Percentiles rank a stretch among this genome's conserved stretches.
Evolutionary conservation across 192 early-diverging fungal species (phyloP).

Genomic region (Lobosporangium transversale): DNA sequence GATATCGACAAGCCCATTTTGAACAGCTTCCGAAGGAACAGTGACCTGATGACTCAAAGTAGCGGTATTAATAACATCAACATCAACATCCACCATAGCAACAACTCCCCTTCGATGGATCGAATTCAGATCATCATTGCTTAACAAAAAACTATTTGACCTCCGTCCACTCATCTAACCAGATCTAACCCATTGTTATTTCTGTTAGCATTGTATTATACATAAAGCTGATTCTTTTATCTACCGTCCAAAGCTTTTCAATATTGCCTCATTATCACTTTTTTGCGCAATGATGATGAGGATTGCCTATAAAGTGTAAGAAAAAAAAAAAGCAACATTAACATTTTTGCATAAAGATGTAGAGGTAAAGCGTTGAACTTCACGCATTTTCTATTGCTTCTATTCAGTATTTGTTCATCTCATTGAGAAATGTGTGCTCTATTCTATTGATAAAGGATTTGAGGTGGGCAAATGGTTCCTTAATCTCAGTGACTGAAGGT

Average conservation of each 20-base stretch:
- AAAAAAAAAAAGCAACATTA: background rate
- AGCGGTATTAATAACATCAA: background rate
- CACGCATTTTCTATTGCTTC: background rate
- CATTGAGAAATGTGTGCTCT: too few relatives aligned
- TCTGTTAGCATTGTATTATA: slow-evolving; percentile 18
- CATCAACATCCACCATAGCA: too few relatives aligned
- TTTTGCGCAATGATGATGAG: background rate
- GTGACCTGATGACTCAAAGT: background rate
- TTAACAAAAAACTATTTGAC: too few relatives aligned
- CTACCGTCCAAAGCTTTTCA: too few relatives aligned
- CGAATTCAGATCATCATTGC: background rate
- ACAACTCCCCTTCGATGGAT: too few relatives aligned
- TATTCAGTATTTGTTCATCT: too few relatives aligned
- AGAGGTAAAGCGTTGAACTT: background rate
- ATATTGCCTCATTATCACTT: background rate
- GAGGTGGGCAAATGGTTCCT: background rate
- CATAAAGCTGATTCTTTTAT: too few relatives aligned
- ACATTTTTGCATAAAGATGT: background rate
- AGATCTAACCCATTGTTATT: too few relatives aligned
- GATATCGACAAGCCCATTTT: slow-evolving; percentile 48
- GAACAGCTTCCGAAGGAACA: background rate
- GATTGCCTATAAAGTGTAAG: background rate
- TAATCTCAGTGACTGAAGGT: background rate
- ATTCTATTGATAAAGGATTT: background rate
- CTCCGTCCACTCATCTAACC: too few relatives aligned